Conservation (phyloP, 257 asterid species). For the Gardenia jasminoides region DNA sequence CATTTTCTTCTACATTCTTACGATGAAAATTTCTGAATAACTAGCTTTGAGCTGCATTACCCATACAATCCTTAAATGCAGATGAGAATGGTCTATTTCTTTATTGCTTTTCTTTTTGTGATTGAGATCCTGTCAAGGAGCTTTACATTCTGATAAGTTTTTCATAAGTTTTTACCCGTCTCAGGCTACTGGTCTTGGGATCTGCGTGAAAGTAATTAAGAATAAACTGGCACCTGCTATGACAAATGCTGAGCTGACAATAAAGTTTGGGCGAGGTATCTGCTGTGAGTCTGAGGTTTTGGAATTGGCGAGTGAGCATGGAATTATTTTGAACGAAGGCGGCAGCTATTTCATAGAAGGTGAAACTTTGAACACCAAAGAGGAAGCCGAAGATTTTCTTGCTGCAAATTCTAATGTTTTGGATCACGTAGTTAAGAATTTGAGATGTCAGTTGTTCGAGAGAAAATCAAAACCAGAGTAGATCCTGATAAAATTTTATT, state of each 20-base stretch:
- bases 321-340: constrained; percentile 60
- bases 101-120: not conserved
- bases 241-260: constrained; percentile 65
- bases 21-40: not conserved
- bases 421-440: constrained; percentile 49
- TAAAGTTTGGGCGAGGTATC: constrained; percentile 74
- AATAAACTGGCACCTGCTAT: constrained; percentile 83
- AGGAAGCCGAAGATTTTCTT: constrained; percentile 62
- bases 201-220: constrained; percentile 76
- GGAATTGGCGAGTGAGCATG: constrained; percentile 88
- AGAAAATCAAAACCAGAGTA: constrained; percentile 25
- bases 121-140: not conserved
- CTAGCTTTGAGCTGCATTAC: not conserved
- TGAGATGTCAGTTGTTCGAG: constrained; percentile 59
- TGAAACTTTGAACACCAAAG: constrained; percentile 43
- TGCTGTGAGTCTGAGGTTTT: constrained; percentile 60
- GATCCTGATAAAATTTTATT: constrained; percentile 1
- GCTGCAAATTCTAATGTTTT: constrained; percentile 49
- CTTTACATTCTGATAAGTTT: not conserved
- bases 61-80: not conserved
- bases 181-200: constrained; percentile 85
- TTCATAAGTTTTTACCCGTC: constrained; percentile 1
- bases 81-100: not conserved
- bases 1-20: not conserved
- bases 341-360: constrained; percentile 58